phyloP scores from a whole-genome alignment of 2,329 filamentous ascomycete species.

The Pseudofabraea citricarpa region DNA sequence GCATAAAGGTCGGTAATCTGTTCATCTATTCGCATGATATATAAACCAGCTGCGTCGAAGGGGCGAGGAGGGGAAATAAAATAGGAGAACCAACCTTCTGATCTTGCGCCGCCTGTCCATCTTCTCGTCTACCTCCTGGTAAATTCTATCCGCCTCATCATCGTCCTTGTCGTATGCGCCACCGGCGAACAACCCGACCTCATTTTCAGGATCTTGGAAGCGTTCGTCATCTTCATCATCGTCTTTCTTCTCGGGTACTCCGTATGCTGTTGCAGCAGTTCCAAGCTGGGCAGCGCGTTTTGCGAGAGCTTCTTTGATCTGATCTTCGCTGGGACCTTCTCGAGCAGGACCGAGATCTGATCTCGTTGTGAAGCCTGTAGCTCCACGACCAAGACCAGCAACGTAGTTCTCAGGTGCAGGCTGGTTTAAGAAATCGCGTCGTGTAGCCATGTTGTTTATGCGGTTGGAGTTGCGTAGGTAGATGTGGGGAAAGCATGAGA shows the following conservation, averaged over 20 bases:
- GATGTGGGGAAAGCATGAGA: background rate
- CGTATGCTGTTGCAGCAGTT: constrained; percentile 67
- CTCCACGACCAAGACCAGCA: constrained; percentile 93
- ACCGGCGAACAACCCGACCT: constrained; percentile 90
- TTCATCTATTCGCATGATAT: constrained; percentile 56
- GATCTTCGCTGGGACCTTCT: constrained; percentile 93
- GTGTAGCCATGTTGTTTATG: constrained; percentile 39
- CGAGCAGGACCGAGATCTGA: constrained; percentile 93
- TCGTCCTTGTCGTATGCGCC: constrained; percentile 97
- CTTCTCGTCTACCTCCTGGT: constrained; percentile 91
- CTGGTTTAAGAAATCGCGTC: constrained; percentile 84
- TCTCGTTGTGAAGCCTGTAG: constrained; percentile 95
- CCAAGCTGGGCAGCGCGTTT: constrained; percentile 85
- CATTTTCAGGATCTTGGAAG: constrained; percentile 95
- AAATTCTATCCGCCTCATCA: constrained; percentile 95
- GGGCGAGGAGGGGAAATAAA: constrained; percentile 16
- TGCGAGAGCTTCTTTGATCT: constrained; percentile 95
- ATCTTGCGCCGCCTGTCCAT: constrained; percentile 87
- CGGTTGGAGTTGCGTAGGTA: constrained; percentile 5
- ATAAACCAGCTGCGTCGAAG: constrained; percentile 58
- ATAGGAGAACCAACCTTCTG: constrained; percentile 67
- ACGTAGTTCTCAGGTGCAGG: constrained; percentile 85
- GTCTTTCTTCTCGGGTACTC: constrained; percentile 47
- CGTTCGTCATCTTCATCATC: constrained; percentile 70
- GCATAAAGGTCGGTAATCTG: constrained; percentile 72